Base-by-base conservation (phyloP, 164 flowering plant species). In the Stephania cephalantha region DNA sequence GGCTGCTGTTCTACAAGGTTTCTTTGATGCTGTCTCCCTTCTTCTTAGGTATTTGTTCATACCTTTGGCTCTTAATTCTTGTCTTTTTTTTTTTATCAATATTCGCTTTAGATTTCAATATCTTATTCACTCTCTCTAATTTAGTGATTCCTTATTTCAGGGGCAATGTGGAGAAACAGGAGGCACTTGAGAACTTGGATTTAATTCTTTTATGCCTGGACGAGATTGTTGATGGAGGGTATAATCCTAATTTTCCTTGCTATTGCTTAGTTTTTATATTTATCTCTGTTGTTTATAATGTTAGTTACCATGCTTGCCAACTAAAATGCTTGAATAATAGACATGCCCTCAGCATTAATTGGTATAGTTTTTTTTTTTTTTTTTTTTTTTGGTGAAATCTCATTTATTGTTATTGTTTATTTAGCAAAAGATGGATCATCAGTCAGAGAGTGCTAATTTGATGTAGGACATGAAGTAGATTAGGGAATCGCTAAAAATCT, bases 211-310 rank as follows among this genome's bases (percentile, higher is more conserved):
- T 88, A 22, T 89, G 92, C 82, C 83, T 89, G 35, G 95, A 90
- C 77, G 95, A 87, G 83, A 86, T 90, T 79, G 83, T 88, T 74
- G 95, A 90, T 82, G 90, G 91, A 71, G 91, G 95, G 95, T 90
- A 85, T 66, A 85, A 22, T 10, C 52, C 11, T 66, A 46, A 48
- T 7, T 69, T 64, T 78, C 4, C 58, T 18, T 13, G 18, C 2
- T n/a, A 35, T 35, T 35, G 50, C 12, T 65, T 71, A 7, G 1
- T 67, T 9, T 53, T 45, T 50, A 48, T 48, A 2, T 35, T 35
- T 55, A 18, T 55, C 63, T 55, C 17, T 55, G 63, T 55, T 58
- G 64, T 15, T n/a, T 58, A 5, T 58, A 58, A 58, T 58, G 64
- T 58, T 58, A 58, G 20, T 58, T 58, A 18, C 13, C 18, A 5